Base-by-base conservation (phyloP, 345 rosid species). In the Draba incana region DNA sequence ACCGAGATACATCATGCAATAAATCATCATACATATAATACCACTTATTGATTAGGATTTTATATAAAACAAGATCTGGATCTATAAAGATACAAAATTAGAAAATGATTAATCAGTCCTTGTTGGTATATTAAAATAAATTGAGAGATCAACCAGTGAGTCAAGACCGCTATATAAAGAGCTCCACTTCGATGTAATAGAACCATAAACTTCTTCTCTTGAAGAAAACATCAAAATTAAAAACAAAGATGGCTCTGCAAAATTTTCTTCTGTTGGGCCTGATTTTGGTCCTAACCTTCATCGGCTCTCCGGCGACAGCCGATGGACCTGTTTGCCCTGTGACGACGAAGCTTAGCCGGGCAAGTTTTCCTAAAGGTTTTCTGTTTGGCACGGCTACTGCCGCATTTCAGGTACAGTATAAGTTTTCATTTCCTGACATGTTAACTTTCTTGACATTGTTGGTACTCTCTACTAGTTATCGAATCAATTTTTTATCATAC, bases 351-450 rank as follows among this genome's bases (percentile, higher is more conserved):
- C 71, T 75, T n/a, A 75, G 66, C 49, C 62, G 79, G 3, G 69
- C 10, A 61, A 56, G 66, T 52, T 60, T 78, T 13, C 72, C 68
- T 24, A 5, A 23, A 30, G 79, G 68, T 28, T 77, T 79, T 58
- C 0, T 72, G 10, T 77, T 77, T 50, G 81, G 77, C 15, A 77
- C 78, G 0, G 78, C 77, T 7, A 71, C 80, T 11, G 63, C 80
- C 0, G 46, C 80, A 8, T 77, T 8, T 30, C 80, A 77, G 74
- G 80, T 76, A 57, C 7, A 48, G 13, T 55, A 20, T 31, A 55
- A 27, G 49, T 51, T 64, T 25, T 7, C 35, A 49, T 41, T 35
- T 63, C 6, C 10, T 56, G 35, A 12, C 37, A 12, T 20, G 20
- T 20, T 20, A 20, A 20, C 1, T 20, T 20, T 20, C 20, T 20